A percentile compares a stretch with the other conserved stretches of the same genome.
phyloP scores from a whole-genome alignment of 192 early-diverging fungal species.

The Fimicolochytrium jonesii region DNA sequence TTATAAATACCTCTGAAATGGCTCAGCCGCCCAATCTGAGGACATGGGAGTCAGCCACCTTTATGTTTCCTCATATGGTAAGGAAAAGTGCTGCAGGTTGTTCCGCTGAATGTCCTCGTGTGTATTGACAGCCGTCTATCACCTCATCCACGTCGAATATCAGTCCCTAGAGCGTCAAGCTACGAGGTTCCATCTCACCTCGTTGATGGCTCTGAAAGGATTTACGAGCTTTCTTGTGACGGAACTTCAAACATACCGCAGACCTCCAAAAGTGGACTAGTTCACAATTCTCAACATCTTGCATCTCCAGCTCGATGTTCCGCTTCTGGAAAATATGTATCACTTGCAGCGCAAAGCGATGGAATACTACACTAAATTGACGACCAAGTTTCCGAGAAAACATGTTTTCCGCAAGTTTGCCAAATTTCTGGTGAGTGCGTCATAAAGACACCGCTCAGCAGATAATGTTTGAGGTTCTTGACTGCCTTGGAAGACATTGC shows the following conservation, averaged over 20 bases:
- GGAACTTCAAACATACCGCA: too few relatives aligned
- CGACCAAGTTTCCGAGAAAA: neutral
- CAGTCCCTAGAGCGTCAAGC: constrained; percentile 8
- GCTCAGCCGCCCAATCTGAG: neutral
- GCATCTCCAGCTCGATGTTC: neutral
- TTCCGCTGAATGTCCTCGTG: neutral
- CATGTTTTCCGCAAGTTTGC: neutral
- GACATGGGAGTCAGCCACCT: neutral
- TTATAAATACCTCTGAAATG: neutral
- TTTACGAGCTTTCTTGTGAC: neutral
- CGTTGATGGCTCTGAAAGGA: neutral
- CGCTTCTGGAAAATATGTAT: neutral
- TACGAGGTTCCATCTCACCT: neutral
- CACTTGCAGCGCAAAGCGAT: neutral
- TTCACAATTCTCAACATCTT: neutral
- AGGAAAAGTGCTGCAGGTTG: neutral
- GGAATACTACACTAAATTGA: neutral
- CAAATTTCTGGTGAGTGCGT: neutral
- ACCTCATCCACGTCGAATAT: neutral
- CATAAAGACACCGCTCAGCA: neutral
- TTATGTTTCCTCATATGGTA: constrained; percentile 8
- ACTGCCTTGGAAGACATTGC: neutral
- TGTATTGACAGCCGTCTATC: neutral
- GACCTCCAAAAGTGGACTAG: too few relatives aligned
- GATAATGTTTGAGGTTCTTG: neutral